These are phyloP conservation scores for Leishmania braziliensis DNA, from an alignment of 208 protist species.

Conservation along the genomic window DNA sequence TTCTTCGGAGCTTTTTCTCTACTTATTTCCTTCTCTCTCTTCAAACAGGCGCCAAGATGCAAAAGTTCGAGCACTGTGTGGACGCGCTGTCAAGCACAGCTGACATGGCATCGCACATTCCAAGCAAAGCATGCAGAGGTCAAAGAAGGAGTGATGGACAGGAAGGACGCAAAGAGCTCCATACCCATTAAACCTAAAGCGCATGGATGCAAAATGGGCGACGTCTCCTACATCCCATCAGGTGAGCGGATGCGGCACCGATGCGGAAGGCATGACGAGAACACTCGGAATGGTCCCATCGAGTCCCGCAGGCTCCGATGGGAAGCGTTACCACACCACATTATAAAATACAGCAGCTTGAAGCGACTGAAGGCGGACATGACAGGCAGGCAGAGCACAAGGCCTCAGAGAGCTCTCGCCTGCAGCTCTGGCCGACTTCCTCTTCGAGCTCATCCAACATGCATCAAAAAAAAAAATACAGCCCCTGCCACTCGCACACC, in stretches of 20 bases:
- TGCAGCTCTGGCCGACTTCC: neutral
- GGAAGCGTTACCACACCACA: neutral
- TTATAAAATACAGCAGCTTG: neutral
- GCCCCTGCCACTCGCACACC: neutral
- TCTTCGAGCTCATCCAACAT: neutral
- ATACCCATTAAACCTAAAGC: neutral
- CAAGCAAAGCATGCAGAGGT: neutral
- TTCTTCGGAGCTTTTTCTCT: neutral
- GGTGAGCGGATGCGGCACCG: neutral
- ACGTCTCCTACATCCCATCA: neutral
- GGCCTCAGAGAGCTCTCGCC: neutral
- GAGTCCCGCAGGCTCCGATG: neutral
- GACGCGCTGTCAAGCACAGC: neutral
- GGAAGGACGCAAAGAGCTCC: neutral
- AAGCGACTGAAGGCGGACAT: neutral
- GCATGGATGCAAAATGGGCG: neutral
- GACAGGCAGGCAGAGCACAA: neutral
- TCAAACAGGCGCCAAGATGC: neutral
- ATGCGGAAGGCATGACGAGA: neutral
- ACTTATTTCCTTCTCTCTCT: slow-evolving; percentile 7
- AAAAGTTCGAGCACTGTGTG: neutral
- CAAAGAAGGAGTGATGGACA: neutral
- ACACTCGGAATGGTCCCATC: neutral
- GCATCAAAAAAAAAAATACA: neutral
- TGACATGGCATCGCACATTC: neutral